Evolutionary conservation across 225 moss, liverwort and hornwort species (phyloP), one percentile per base, ranked within the genome.

Genomic region (Thuidium tamariscinum): DNA sequence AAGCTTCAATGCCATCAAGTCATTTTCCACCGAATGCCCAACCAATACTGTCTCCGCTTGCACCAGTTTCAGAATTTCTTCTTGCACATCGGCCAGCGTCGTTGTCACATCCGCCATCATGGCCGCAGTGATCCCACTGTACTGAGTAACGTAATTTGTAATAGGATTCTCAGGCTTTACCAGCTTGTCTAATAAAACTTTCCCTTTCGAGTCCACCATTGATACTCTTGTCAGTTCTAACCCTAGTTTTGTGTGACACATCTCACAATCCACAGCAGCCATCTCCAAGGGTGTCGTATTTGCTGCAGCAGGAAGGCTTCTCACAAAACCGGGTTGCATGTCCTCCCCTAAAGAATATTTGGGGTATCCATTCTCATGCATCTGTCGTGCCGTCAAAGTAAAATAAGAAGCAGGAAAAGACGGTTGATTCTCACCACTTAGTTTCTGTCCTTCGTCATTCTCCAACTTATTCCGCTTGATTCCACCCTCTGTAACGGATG

Each of bases 211-310:
- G 77, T 89, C 83, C 82, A 97, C 94, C 68, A 97, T 63, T 16
- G 98, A 98, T 42, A 98, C 92, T 89, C 98, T 93, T 57, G 98
- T 94, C 36, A 98, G 92, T 90, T 98, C 98, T 88, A 98, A 83
- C 51, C 95, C 96, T 60, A 92, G 75, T 30, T 91, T 80, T 32
- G 97, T 98, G 41, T 85, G 93, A 87, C 98, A 96, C 98, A 98
- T 98, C 89, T 98, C 98, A 89, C 98, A 98, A 92, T 98, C 98
- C n/a, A 98, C 91, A 27, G 96, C 96, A 68, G 87, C 95, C 92
- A 98, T 95, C 66, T 94, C 89, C 79, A 90, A 80, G 64, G 92
- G 86, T 74, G 79, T 85, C 78, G 89, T 77, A 71, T 84, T 87
- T 17, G 73, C 81, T 52, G 82, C 89, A 70, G 90, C 90, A 29